Evolutionary conservation across 2,329 filamentous ascomycete genomes (phyloP), one percentile per base, ranked within the genome.

Genomic region (Ophiostoma ulmi): DNA sequence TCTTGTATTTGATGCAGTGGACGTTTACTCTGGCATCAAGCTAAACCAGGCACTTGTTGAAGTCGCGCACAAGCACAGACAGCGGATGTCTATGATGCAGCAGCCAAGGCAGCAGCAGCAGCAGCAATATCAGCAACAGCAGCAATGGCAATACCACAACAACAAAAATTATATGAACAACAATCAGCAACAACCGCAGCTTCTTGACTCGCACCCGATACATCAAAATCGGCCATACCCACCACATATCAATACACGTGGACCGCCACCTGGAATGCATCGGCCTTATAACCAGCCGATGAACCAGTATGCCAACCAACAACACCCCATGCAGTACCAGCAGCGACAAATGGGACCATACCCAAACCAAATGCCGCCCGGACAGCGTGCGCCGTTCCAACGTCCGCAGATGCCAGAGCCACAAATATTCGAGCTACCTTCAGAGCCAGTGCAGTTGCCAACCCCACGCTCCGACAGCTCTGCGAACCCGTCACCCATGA

Each of bases 11-110:
- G 88, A 89, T 66, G 79, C 81, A 44, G 85, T 96, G 68, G 86
- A 93, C 70, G 88, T 99, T 20, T 98, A 87, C 79, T 97, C 94
- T 0, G 95, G 95, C 75, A 93, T 98, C 74, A 85, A 87, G 31
- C 94, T 95, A 14, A 93, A 94, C 1, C 81, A 87, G 31, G 88
- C 90, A 67, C 87, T 98, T 6, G 81, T 97, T 26, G 85, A 91
- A 72, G 89, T 91, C 55, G 87, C 77, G 69, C 38, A 26, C 36
- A 72, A 72, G 74, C 80, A 48, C 72, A 75, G n/a, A 44, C 67
- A 70, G 35, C 38, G 64, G n/a, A 20, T 70, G 26, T 55, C 44
- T 7, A 64, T 68, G 66, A 69, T 52, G 38, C 69, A 72, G 14
- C 35, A 66, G 14, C 69, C 44, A 8, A 48, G 44, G 26, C 72